These are phyloP conservation scores for Colletotrichum higginsianum DNA, from an alignment of 2,329 filamentous ascomycete species.

Conservation along the genomic window DNA sequence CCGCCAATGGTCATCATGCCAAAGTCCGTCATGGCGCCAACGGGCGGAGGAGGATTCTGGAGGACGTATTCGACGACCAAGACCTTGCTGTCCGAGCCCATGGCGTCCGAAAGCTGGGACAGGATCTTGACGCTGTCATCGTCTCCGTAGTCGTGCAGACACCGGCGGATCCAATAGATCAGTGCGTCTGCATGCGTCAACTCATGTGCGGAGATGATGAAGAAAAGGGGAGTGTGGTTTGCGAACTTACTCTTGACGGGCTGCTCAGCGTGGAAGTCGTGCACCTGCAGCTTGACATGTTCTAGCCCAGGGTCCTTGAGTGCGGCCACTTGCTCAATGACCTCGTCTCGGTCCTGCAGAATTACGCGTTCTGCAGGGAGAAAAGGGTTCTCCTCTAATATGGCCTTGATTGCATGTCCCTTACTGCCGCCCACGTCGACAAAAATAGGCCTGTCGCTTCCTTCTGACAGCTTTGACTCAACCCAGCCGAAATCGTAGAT, in stretches of 20 bases:
- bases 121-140: slow-evolving; percentile 51
- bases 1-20: slow-evolving; percentile 51
- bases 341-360: slow-evolving; percentile 45
- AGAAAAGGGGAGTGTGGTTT: not conserved
- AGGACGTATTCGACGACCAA: slow-evolving; percentile 52
- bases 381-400: slow-evolving; percentile 37
- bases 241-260: slow-evolving; percentile 37
- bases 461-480: slow-evolving; percentile 18
- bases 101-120: slow-evolving; percentile 47
- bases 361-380: slow-evolving; percentile 29
- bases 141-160: slow-evolving; percentile 57
- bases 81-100: slow-evolving; percentile 52
- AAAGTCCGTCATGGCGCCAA: slow-evolving; percentile 48
- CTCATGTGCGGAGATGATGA: slow-evolving; percentile 5
- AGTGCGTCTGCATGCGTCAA: slow-evolving; percentile 49
- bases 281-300: slow-evolving; percentile 10
- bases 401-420: slow-evolving; percentile 46
- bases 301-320: slow-evolving; percentile 18
- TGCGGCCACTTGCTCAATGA: slow-evolving; percentile 30
- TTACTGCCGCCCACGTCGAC: slow-evolving; percentile 54
- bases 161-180: slow-evolving; percentile 54
- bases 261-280: slow-evolving; percentile 45
- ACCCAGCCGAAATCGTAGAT: slow-evolving; percentile 53
- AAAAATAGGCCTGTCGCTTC: slow-evolving; percentile 44
- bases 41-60: slow-evolving; percentile 45